Base-by-base conservation (phyloP, 2,329 filamentous ascomycete species). In the Aspergillus sp. region DNA sequence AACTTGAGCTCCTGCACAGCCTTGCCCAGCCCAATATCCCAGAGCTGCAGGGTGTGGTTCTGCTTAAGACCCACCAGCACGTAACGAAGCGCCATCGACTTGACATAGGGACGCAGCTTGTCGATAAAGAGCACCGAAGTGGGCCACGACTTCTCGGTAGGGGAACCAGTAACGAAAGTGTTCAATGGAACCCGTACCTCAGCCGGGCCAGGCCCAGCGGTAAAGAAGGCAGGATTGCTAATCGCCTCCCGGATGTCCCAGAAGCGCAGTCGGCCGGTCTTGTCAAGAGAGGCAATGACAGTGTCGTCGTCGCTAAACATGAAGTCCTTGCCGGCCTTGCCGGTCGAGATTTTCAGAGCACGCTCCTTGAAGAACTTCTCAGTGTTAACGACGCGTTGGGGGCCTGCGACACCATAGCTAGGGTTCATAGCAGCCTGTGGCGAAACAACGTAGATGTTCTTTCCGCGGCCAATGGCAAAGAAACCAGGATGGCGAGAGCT, bases 41-140 rank as follows among this genome's bases (percentile, higher is more conserved):
- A 99, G 48, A 99, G 86, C 82, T 99, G 96, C 63, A 99, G 86
- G 58, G 94, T 96, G 80, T 99, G 95, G 78, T 99, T 99, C 77
- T 99, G 95, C 81, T 98, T 97, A 86, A 98, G 92, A 70, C 95
- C 95, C 64, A 99, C 91, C 74, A 99, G 89, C 81, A 99, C 89
- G 80, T 99, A 99, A 63, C 95, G 88, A 64, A 97, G 83, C 51
- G 96, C 93, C 71, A 90, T 90, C 62, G 90, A 89, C 80, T 95
- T 96, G 79, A 89, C 86, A 78, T 96, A 97, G 49, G 95, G 92
- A 64, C 93, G 90, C 77, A 93, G 88, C 83, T 98, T 99, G 80
- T 99, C 95, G 68, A 99, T 88, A 77, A 99, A 90, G 75, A 96
- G 85, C 60, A 99, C 91, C 23, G 95, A 98, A 2, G 94, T 98